phyloP scores from a whole-genome alignment of 139 green algal genomes.

The Chlamydomonas schloesseri region DNA sequence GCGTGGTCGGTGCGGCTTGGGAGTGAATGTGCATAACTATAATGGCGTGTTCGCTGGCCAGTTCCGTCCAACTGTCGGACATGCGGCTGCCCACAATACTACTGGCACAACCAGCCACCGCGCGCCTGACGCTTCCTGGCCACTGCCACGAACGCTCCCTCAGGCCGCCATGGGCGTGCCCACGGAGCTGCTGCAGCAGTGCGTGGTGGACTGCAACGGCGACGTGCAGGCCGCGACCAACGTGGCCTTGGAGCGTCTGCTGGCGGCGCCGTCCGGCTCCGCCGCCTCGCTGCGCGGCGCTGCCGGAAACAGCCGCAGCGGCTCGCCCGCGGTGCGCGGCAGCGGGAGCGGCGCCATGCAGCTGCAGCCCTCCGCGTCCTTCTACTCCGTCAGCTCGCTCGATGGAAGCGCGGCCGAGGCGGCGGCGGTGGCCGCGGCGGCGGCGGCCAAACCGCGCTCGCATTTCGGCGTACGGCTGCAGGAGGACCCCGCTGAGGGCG shows the following conservation, averaged over 20 bases:
- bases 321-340: neutral
- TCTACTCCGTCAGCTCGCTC: slow-evolving; percentile 23
- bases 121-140: no score
- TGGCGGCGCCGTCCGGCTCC: neutral
- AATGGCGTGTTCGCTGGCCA: no score
- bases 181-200: slow-evolving; percentile 41
- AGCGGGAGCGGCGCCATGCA: neutral
- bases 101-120: no score
- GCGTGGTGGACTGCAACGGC: slow-evolving; percentile 47
- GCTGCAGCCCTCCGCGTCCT: slow-evolving; percentile 11
- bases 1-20: no score
- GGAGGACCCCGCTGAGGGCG: neutral
- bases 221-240: slow-evolving; percentile 50
- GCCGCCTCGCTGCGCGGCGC: no score
- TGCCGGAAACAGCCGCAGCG: neutral
- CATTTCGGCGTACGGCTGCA: slow-evolving; percentile 36
- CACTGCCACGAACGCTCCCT: no score
- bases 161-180: slow-evolving; percentile 2
- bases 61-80: no score
- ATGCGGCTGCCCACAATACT: no score
- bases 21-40: no score
- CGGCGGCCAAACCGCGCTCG: neutral
- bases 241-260: neutral
- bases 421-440: neutral
- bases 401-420: neutral